phyloP scores from a whole-genome alignment of 2,329 filamentous ascomycete genomes.

The Stromatinia cepivora region DNA sequence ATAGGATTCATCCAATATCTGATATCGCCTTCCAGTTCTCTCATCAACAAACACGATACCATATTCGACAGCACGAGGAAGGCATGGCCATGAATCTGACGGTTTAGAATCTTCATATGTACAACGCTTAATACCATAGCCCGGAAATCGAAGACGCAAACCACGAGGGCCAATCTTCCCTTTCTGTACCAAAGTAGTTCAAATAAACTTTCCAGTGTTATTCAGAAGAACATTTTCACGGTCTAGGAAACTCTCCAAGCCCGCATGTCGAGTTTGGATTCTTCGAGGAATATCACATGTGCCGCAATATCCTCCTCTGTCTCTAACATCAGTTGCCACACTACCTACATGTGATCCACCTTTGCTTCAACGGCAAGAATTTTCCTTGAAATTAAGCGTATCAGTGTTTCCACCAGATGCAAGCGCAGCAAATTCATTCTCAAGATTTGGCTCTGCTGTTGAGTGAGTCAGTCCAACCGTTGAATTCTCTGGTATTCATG shows the following conservation, averaged over 20 bases:
- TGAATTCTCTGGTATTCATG: not conserved
- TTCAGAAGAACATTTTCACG: not conserved
- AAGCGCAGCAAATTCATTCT: not conserved
- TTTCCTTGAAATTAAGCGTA: not conserved
- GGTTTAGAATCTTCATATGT: slow-evolving; percentile 21
- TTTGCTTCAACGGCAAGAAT: not conserved
- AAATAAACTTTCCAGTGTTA: not conserved
- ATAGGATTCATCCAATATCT: slow-evolving; percentile 19
- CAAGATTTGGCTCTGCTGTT: not conserved
- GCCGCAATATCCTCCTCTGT: slow-evolving; percentile 4
- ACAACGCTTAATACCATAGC: not conserved
- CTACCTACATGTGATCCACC: slow-evolving; percentile 9
- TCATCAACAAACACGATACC: slow-evolving; percentile 20
- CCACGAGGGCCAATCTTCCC: slow-evolving; percentile 17
- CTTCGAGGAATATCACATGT: slow-evolving; percentile 10
- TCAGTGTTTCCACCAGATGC: slow-evolving; percentile 15
- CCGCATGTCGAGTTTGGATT: slow-evolving; percentile 8
- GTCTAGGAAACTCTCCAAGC: slow-evolving; percentile 32
- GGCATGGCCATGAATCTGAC: slow-evolving; percentile 23
- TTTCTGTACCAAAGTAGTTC: not conserved
- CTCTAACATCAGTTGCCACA: slow-evolving; percentile 9
- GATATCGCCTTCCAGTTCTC: slow-evolving; percentile 14
- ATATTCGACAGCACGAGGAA: slow-evolving; percentile 20
- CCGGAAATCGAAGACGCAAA: slow-evolving; percentile 17
- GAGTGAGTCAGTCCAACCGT: fast-evolving